A percentile compares a stretch with the other conserved stretches of the same genome.
Evolutionary conservation across 2,329 filamentous ascomycete species (phyloP).

Genomic region (Colletotrichum cordylinicola): DNA sequence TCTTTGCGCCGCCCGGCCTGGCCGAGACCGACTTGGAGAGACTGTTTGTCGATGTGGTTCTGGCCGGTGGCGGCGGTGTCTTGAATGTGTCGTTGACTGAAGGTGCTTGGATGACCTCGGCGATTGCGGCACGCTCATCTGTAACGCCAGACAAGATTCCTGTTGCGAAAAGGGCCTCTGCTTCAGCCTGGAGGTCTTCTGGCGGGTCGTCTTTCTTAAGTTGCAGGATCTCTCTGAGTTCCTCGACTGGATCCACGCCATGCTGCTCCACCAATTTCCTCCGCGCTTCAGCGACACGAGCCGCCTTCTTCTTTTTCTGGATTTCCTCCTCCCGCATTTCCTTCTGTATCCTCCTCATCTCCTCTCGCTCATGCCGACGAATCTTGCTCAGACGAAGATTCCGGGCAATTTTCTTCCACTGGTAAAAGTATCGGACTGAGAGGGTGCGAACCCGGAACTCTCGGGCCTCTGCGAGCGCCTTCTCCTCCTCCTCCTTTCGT

Average conservation of each 20-base stretch:
- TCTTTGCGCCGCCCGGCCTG: conserved; percentile 35
- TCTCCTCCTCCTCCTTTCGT: conserved; percentile 53
- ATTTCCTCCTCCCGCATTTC: conserved; percentile 38
- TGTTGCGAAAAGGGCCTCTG: conserved; percentile 45
- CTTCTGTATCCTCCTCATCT: conserved; percentile 48
- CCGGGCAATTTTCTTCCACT: conserved; percentile 57
- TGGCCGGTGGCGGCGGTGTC: not conserved
- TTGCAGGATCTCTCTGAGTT: conserved; percentile 38
- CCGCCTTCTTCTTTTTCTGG: conserved; percentile 39
- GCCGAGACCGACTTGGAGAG: conserved; percentile 14
- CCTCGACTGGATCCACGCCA: conserved; percentile 35
- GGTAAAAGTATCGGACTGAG: conserved; percentile 60
- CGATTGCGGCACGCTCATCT: conserved; percentile 40
- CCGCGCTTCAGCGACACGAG: conserved; percentile 8
- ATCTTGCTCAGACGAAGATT: conserved; percentile 54
- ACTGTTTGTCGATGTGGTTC: conserved; percentile 1
- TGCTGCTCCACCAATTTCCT: conserved; percentile 5
- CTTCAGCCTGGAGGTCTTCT: conserved; percentile 32
- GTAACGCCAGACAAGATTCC: conserved; percentile 46
- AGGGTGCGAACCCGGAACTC: conserved; percentile 56
- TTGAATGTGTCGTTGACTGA: not conserved
- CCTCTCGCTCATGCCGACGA: conserved; percentile 55
- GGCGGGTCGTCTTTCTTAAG: conserved; percentile 32
- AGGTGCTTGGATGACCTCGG: conserved; percentile 37
- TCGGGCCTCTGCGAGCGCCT: conserved; percentile 50